Conservation (phyloP, 495 filamentous ascomycete genomes). For the Penicillium pulvis region DNA sequence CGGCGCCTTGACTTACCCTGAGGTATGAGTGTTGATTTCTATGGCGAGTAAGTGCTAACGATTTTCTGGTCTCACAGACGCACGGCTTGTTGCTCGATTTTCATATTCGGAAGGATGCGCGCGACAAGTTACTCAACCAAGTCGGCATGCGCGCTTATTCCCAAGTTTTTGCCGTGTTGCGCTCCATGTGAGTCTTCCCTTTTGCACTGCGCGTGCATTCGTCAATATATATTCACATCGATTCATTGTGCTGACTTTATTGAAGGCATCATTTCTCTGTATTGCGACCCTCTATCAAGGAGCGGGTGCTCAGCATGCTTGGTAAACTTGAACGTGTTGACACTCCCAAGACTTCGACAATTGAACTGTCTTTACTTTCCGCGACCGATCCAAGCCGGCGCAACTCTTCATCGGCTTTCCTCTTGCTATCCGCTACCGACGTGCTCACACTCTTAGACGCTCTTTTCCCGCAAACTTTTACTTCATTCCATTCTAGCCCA, state of each 20-base stretch:
- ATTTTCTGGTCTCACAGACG: slow-evolving; percentile 46
- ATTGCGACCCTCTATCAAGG: slow-evolving; percentile 59
- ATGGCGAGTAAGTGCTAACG: slow-evolving; percentile 12
- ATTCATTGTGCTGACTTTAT: not conserved
- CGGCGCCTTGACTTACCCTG: slow-evolving; percentile 84
- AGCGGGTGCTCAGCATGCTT: slow-evolving; percentile 77
- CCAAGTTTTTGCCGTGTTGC: slow-evolving; percentile 58
- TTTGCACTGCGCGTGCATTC: not conserved
- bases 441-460: slow-evolving; percentile 44
- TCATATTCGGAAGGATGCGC: slow-evolving; percentile 85
- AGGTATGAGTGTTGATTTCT: slow-evolving; percentile 54
- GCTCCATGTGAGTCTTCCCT: slow-evolving; percentile 45
- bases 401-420: slow-evolving; percentile 34
- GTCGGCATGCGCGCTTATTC: slow-evolving; percentile 77
- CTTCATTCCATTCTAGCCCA: slow-evolving; percentile 31
- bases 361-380: slow-evolving; percentile 3
- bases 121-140: slow-evolving; percentile 84
- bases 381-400: slow-evolving; percentile 6
- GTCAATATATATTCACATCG: not conserved
- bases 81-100: slow-evolving; percentile 88
- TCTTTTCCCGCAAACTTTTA: slow-evolving; percentile 38
- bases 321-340: slow-evolving; percentile 51
- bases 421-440: slow-evolving; percentile 45
- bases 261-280: slow-evolving; percentile 44
- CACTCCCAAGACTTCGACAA: slow-evolving; percentile 4